Evolutionary conservation across 179 eudicot species (phyloP), one percentile per base, ranked within the genome.

Genomic region (Carnegiea gigantea): DNA sequence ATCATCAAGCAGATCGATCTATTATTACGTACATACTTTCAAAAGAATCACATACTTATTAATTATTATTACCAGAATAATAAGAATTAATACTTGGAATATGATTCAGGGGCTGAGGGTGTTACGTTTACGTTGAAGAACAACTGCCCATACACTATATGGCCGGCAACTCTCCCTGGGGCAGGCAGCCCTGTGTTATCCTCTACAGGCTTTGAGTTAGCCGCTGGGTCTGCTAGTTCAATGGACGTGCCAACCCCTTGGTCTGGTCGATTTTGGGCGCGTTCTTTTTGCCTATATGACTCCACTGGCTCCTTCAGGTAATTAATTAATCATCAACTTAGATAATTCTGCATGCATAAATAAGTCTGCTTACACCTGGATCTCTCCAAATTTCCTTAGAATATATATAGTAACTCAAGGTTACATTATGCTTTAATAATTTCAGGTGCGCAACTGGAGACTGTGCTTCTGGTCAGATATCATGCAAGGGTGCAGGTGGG

Each of bases 211-310:
- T 72, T 90, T 6, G 73, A 83, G 57, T 44, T 80, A 62, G 57
- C 73, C 33, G 10, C 24, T 15, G 83, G 78, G 23, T 73, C 46
- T 2, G 21, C 62, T 5, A 0, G 0, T 8, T 44, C 79, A 49
- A 2, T 81, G 9, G 64, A 40, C 5, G 79, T 53, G 26, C 83
- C 83, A 26, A 2, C 59, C 17, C 86, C 86, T 10, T 91, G 93
- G 93, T 88, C 90, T 6, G 93, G 93, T 67, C 83, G 92, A 17
- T 60, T 91, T 30, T 91, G 93, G 93, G 89, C 83, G 13, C 85
- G 93, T 0, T 85, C 67, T 4, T 83, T 77, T 3, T 91, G 93
- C 87, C 49, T 44, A 0, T 82, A 83, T 65, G 85, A 85, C 53
- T 21, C 75, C 23, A 21, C 83, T 2, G 86, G 89, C 33, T 78